These are phyloP conservation scores for Gonapodya prolifera DNA, from an alignment of 192 early-diverging fungal genomes.

Conservation along the genomic window DNA sequence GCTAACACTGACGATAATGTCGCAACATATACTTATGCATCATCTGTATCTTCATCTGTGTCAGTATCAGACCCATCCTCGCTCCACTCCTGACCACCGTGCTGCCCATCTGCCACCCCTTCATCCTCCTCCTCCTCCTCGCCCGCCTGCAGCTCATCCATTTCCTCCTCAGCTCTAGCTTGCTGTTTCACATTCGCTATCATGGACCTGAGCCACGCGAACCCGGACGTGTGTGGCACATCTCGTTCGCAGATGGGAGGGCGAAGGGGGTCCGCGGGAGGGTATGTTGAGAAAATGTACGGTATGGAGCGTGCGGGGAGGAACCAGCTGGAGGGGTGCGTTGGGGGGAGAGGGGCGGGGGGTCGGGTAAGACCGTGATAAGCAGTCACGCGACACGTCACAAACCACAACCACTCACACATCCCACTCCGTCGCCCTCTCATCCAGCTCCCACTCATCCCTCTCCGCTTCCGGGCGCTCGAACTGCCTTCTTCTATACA, in stretches of 20 bases:
- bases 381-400: too few relatives aligned
- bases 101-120: background rate
- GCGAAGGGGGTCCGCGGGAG: background rate
- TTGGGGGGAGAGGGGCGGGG: too few relatives aligned
- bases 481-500: background rate
- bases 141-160: background rate
- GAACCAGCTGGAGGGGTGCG: background rate
- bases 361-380: too few relatives aligned
- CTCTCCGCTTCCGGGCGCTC: too few relatives aligned
- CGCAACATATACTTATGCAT: too few relatives aligned
- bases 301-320: background rate
- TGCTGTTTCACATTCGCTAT: background rate
- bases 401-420: background rate
- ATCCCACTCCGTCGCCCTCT: background rate
- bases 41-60: too few relatives aligned
- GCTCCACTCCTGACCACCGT: too few relatives aligned
- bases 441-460: background rate
- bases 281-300: background rate
- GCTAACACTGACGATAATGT: too few relatives aligned
- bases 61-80: too few relatives aligned
- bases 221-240: background rate
- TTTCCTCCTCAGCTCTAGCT: background rate
- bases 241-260: background rate
- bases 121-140: background rate
- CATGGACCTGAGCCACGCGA: background rate